Evolutionary conservation across 495 filamentous ascomycete species (phyloP), one percentile per base, ranked within the genome.

Genomic region (Penicillium diatomitis): DNA sequence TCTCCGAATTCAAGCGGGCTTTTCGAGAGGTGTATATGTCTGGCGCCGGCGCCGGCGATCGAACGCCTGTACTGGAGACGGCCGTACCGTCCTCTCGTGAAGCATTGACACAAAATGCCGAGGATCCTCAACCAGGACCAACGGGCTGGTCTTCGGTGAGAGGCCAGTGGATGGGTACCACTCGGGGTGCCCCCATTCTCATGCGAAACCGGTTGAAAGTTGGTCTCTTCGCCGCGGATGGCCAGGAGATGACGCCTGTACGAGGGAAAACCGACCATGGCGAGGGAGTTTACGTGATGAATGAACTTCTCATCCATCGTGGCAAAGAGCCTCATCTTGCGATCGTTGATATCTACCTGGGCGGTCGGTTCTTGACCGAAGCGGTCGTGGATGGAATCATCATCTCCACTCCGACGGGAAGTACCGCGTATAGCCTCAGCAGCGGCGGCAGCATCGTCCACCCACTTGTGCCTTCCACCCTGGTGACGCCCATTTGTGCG

Each of bases 361-460:
- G 87, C 49, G 81, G 82, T 7, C 82, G 88, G 43, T 89, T 89
- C 54, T 72, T 98, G 27, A 98, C 92, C 4, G 88, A 94, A 56
- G 88, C 87, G 0, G 89, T 96, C 29, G 88, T 90, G 1, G 92
- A 98, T 57, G 92, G 92, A 44, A 91, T 98, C 55, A 88, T 98
- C 37, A 83, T 96, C 39, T 87, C 82, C 31, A 96, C 92, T 0
- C 92, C 92, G 0, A 98, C 92, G 0, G 92, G 92, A 4, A 91
- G 86, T 48, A 98, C 92, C 0, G 94, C 92, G 2, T 98, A 97
- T 72, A 90, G 83, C 28, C 76, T 98, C n/a, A 87, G 82, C 54
- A 83, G 83, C 6, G 92, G 92, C 8, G 92, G 92, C n/a, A 87
- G 82, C 57, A 97, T 98, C 59, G 82, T 98, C 43, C 92, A 98